These are phyloP conservation scores for Dioscorea alata DNA, from an alignment of 106 monocot genomes.

Conservation along the genomic window DNA sequence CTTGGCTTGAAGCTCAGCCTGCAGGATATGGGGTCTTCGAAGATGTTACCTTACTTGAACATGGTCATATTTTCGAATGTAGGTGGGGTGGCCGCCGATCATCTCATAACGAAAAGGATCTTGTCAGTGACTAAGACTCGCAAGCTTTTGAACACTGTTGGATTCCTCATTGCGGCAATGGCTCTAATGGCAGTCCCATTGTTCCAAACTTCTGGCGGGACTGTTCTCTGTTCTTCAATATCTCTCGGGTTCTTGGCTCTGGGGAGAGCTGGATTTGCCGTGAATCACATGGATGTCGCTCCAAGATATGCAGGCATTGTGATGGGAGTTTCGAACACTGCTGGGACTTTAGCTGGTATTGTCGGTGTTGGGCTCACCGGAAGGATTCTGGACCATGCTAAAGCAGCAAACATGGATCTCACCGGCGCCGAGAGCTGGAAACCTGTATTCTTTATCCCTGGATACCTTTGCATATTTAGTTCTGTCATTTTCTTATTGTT, in stretches of 20 bases:
- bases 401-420: slow-evolving; percentile 49
- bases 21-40: slow-evolving; percentile 92
- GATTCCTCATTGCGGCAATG: slow-evolving; percentile 60
- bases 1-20: slow-evolving; percentile 76
- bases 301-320: slow-evolving; percentile 93
- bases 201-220: slow-evolving; percentile 46
- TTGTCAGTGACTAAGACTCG: slow-evolving; percentile 63
- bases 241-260: slow-evolving; percentile 87
- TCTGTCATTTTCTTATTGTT: slow-evolving; percentile 64
- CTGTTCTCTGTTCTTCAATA: slow-evolving; percentile 65
- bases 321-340: slow-evolving; percentile 98
- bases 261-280: slow-evolving; percentile 95
- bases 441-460: slow-evolving; percentile 72
- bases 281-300: slow-evolving; percentile 94
- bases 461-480: slow-evolving; percentile 83
- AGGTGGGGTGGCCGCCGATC: slow-evolving; percentile 73
- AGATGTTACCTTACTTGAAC: slow-evolving; percentile 90
- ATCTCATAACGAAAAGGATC: slow-evolving; percentile 63
- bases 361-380: slow-evolving; percentile 95
- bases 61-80: slow-evolving; percentile 95
- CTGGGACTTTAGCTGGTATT: slow-evolving; percentile 93
- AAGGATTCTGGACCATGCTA: slow-evolving; percentile 63
- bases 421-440: slow-evolving; percentile 67
- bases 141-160: slow-evolving; percentile 71
- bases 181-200: slow-evolving; percentile 65